Conservation (phyloP, 73 alveolate genomes). For the Uronychia setigera region DNA sequence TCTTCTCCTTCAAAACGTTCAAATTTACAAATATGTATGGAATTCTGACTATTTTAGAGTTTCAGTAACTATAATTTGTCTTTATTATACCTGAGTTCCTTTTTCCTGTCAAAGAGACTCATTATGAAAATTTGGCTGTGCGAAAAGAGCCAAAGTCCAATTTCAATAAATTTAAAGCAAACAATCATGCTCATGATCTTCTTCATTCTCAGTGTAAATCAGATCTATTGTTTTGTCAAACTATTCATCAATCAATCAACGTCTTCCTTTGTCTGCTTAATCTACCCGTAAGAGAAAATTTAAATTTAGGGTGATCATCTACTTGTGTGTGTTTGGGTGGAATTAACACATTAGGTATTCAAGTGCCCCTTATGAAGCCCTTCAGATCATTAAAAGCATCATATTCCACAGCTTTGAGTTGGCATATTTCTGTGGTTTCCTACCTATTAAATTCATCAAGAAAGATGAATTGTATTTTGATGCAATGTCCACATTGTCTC, state of each 20-base stretch:
- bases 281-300: neutral
- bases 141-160: neutral
- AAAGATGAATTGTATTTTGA: constrained; percentile 27
- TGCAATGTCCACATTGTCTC: neutral
- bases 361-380: constrained; percentile 28
- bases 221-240: neutral
- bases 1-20: neutral
- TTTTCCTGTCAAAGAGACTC: neutral
- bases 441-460: constrained; percentile 40
- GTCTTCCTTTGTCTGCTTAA: neutral
- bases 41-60: neutral
- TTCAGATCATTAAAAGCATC: constrained; percentile 31
- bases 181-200: neutral
- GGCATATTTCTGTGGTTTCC: constrained; percentile 43
- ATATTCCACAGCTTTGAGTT: constrained; percentile 42
- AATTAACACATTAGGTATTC: constrained; percentile 15
- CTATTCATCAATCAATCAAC: neutral
- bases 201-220: neutral
- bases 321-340: neutral
- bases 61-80: neutral
- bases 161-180: neutral
- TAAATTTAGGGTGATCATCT: neutral
- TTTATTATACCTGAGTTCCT: neutral
- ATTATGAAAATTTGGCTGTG: neutral
- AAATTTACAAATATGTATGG: neutral